Evolutionary conservation across 305 asterid species (phyloP).

Genomic region (Fraxinus baroniana): DNA sequence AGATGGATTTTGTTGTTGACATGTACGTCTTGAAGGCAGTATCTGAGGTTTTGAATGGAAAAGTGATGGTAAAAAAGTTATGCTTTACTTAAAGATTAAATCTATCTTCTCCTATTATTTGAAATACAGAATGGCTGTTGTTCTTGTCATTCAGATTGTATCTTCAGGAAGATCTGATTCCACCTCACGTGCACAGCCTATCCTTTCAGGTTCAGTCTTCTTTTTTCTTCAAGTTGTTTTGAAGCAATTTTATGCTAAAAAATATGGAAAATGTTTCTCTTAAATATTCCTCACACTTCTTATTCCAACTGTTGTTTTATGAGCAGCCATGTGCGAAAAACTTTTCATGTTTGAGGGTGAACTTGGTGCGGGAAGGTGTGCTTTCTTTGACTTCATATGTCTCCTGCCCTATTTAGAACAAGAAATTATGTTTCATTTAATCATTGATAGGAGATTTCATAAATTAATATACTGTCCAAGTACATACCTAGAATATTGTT

Average conservation of each 20-base stretch:
- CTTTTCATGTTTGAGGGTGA: constrained; percentile 66
- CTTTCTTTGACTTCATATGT: constrained; percentile 25
- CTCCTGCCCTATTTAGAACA: constrained; percentile 10
- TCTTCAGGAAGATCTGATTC: constrained; percentile 76
- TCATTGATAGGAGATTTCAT: constrained; percentile 2
- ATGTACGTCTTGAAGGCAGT: constrained; percentile 57
- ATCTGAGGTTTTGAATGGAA: constrained; percentile 55
- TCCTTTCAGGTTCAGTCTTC: constrained; percentile 69
- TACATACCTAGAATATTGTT: background rate
- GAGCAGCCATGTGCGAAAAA: constrained; percentile 76
- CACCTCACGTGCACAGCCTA: constrained; percentile 57
- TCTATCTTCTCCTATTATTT: constrained; percentile 22
- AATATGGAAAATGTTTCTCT: constrained; percentile 11
- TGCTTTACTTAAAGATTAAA: background rate
- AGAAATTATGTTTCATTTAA: constrained; percentile 2
- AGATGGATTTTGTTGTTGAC: constrained; percentile 54
- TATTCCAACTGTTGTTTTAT: constrained; percentile 30
- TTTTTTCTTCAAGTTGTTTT: constrained; percentile 19
- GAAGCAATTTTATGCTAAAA: constrained; percentile 15
- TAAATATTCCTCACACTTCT: constrained; percentile 10
- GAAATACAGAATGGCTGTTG: constrained; percentile 25
- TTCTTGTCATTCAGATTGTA: constrained; percentile 53
- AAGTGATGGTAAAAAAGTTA: constrained; percentile 51
- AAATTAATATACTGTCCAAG: background rate
- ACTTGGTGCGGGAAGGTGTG: constrained; percentile 86